These are phyloP conservation scores for Cystobasidium tubakii DNA, from an alignment of 768 basidiomycete genomes.

Conservation along the genomic window DNA sequence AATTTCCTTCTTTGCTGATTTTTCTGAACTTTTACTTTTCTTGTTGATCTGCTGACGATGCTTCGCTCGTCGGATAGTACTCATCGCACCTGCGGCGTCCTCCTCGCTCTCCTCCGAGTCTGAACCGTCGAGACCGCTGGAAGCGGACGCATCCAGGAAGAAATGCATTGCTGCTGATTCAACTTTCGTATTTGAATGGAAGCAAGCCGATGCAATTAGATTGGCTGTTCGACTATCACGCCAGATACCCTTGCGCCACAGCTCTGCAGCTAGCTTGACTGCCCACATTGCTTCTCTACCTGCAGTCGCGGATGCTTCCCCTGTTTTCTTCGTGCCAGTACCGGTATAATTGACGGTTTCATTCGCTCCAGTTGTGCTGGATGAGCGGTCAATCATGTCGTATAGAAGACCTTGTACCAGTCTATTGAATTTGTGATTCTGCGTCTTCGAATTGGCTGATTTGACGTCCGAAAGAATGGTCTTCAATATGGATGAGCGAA, in stretches of 20 bases:
- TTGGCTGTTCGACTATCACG: conserved; percentile 83
- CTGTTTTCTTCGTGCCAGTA: conserved; percentile 44
- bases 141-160: conserved; percentile 71
- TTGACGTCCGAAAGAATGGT: conserved; percentile 91
- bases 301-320: conserved; percentile 49
- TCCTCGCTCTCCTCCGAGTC: conserved; percentile 69
- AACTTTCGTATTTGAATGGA: conserved; percentile 88
- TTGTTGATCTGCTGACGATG: conserved; percentile 90
- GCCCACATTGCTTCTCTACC: conserved; percentile 97
- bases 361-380: conserved; percentile 53
- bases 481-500: conserved; percentile 79
- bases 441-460: conserved; percentile 76
- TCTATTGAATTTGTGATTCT: conserved; percentile 92
- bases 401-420: conserved; percentile 94
- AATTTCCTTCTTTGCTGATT: conserved; percentile 67
- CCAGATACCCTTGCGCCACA: conserved; percentile 93
- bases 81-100: conserved; percentile 62
- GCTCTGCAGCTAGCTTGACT: conserved; percentile 80
- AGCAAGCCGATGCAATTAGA: conserved; percentile 82
- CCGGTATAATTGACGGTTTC: conserved; percentile 28
- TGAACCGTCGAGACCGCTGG: conserved; percentile 39
- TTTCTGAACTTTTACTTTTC: conserved; percentile 76
- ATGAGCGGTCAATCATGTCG: conserved; percentile 78
- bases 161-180: conserved; percentile 91
- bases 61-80: conserved; percentile 67